Evolutionary conservation across 2,329 filamentous ascomycete genomes (phyloP).

Genomic region (Epichloe sibirici): DNA sequence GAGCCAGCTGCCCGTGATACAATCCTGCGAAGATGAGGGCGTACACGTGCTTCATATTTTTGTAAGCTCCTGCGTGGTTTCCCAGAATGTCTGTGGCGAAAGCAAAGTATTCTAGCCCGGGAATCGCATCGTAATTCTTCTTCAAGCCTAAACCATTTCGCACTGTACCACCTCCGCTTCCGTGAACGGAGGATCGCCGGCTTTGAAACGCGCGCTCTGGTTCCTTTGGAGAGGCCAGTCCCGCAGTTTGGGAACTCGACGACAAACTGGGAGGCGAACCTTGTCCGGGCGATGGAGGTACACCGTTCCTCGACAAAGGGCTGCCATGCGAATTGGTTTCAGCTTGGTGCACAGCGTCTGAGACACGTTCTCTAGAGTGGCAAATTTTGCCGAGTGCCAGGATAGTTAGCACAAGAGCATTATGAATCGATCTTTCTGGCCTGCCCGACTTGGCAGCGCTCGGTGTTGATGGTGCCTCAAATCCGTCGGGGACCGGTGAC

Average conservation of each 20-base stretch:
- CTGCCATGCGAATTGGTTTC: conserved; percentile 23
- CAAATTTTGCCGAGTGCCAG: conserved; percentile 83
- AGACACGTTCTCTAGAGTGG: conserved; percentile 38
- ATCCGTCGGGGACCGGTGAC: conserved; percentile 30
- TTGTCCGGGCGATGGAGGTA: conserved; percentile 39
- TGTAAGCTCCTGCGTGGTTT: conserved; percentile 64
- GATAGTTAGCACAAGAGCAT: conserved; percentile 70
- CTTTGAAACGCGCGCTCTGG: conserved; percentile 32
- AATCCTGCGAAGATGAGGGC: conserved; percentile 74
- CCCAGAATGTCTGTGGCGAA: conserved; percentile 79
- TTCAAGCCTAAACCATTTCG: conserved; percentile 21
- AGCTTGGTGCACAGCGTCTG: conserved; percentile 38
- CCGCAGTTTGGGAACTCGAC: conserved; percentile 36
- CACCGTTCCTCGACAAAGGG: conserved; percentile 33
- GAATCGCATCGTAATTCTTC: conserved; percentile 71
- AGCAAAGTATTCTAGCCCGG: conserved; percentile 81
- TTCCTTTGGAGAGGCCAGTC: conserved; percentile 40
- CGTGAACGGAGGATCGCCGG: conserved; percentile 41
- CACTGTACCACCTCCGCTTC: conserved; percentile 10
- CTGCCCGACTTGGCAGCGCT: conserved; percentile 28
- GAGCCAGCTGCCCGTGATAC: conserved; percentile 78
- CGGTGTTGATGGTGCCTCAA: conserved; percentile 19
- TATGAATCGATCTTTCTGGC: conserved; percentile 58
- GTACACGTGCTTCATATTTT: conserved; percentile 73
- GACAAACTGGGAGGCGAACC: conserved; percentile 39